Evolutionary conservation across 371 early-diverging fungal genomes (phyloP).

Genomic region (Scutellospora calospora): DNA sequence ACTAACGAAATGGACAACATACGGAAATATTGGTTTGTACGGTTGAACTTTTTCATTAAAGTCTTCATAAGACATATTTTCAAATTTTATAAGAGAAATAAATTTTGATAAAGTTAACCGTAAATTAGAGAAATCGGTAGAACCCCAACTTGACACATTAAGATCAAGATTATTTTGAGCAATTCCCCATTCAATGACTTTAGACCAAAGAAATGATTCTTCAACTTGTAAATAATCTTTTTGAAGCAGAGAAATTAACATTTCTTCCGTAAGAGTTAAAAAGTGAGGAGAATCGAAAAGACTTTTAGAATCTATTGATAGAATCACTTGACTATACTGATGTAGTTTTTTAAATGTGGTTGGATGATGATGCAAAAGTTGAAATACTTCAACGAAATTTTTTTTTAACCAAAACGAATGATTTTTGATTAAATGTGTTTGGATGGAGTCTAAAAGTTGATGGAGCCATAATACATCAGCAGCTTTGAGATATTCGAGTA

Average conservation of each 20-base stretch:
- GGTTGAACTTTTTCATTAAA: conserved; percentile 10
- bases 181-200: conserved; percentile 33
- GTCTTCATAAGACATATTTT: neutral
- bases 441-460: neutral
- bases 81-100: conserved; percentile 13
- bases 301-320: neutral
- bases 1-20: neutral
- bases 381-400: neutral
- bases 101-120: neutral
- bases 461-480: conserved; percentile 20
- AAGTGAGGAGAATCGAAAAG: conserved; percentile 4
- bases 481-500: conserved; percentile 22
- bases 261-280: neutral
- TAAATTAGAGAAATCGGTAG: neutral
- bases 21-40: conserved; percentile 10
- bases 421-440: conserved; percentile 17
- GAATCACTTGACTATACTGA: neutral
- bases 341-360: conserved; percentile 2
- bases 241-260: neutral
- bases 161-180: neutral
- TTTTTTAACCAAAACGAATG: conserved; percentile 27
- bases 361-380: neutral
- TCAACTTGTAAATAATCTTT: conserved; percentile 4
- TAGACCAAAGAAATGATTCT: conserved; percentile 28
- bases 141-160: neutral